phyloP scores from a whole-genome alignment of 176 grass and related monocot genomes.

The Tillandsia fasciculata region DNA sequence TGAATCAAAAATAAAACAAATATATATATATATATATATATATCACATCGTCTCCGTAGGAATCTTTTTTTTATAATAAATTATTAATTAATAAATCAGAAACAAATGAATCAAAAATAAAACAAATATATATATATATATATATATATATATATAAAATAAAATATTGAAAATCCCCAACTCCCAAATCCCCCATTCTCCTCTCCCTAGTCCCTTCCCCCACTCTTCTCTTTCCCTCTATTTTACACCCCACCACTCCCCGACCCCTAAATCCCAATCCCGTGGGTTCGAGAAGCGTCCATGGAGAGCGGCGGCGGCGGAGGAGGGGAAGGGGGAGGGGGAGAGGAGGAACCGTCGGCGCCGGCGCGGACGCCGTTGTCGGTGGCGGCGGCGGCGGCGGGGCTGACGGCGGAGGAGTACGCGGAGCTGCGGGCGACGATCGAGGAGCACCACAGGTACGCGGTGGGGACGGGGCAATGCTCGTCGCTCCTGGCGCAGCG shows the following conservation, averaged over 20 bases:
- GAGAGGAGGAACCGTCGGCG: background rate
- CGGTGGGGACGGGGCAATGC: conserved; percentile 56
- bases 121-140: background rate
- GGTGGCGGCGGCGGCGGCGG: conserved; percentile 30
- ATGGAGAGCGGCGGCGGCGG: too few relatives aligned
- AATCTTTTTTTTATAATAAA: too few relatives aligned
- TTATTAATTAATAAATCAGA: background rate
- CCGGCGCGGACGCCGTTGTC: background rate
- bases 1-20: background rate
- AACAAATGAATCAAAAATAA: background rate
- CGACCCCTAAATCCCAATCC: conserved; percentile 22
- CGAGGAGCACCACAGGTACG: conserved; percentile 62
- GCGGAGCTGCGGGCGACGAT: conserved; percentile 46
- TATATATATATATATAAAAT: too few relatives aligned
- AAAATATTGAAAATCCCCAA: conserved; percentile 7
- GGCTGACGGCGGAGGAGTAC: conserved; percentile 56
- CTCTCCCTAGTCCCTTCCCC: too few relatives aligned
- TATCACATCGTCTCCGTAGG: too few relatives aligned
- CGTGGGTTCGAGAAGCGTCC: too few relatives aligned
- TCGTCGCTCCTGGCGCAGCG: conserved; percentile 75
- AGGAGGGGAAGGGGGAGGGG: background rate
- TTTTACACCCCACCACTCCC: background rate
- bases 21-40: background rate
- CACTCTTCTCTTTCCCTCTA: too few relatives aligned
- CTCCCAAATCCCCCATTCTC: conserved; percentile 22